Conservation (phyloP, 2,329 filamentous ascomycete genomes). For the Alternaria metachromatica region DNA sequence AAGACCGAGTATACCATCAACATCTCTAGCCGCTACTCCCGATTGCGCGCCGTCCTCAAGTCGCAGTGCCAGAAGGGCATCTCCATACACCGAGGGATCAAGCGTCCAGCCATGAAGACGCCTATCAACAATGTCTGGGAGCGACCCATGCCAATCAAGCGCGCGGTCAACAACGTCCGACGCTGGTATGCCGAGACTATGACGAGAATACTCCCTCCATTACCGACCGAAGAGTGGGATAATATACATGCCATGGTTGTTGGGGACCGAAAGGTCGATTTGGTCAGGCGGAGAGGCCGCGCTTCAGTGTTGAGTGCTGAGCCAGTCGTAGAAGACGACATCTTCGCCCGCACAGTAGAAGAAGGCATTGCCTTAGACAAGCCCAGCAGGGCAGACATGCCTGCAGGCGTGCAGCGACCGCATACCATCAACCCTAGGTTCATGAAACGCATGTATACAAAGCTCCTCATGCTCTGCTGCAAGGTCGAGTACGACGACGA, state of each 20-base stretch:
- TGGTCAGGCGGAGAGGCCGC: conserved; percentile 29
- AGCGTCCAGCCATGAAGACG: conserved; percentile 36
- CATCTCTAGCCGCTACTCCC: conserved; percentile 41
- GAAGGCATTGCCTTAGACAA: conserved; percentile 33
- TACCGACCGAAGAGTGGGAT: conserved; percentile 55
- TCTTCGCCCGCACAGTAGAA: conserved; percentile 15
- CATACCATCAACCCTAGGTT: conserved; percentile 51
- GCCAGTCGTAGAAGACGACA: not conserved
- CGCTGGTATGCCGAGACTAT: conserved; percentile 55
- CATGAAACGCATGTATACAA: conserved; percentile 56
- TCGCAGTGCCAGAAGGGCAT: conserved; percentile 30
- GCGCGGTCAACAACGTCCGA: conserved; percentile 53
- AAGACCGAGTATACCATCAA: conserved; percentile 23
- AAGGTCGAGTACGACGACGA: conserved; percentile 49
- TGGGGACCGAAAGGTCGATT: conserved; percentile 39
- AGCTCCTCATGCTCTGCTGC: conserved; percentile 52
- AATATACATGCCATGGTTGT: conserved; percentile 49
- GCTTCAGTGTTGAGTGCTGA: not conserved
- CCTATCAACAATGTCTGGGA: conserved; percentile 56
- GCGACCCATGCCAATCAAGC: conserved; percentile 53
- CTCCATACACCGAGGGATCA: conserved; percentile 33
- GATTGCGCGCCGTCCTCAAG: conserved; percentile 37
- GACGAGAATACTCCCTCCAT: conserved; percentile 52
- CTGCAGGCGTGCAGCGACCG: conserved; percentile 30
- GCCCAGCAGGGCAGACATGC: conserved; percentile 33